Evolutionary conservation across 2,329 filamentous ascomycete genomes (phyloP).

Genomic region (Pseudogymnoascus sp.): DNA sequence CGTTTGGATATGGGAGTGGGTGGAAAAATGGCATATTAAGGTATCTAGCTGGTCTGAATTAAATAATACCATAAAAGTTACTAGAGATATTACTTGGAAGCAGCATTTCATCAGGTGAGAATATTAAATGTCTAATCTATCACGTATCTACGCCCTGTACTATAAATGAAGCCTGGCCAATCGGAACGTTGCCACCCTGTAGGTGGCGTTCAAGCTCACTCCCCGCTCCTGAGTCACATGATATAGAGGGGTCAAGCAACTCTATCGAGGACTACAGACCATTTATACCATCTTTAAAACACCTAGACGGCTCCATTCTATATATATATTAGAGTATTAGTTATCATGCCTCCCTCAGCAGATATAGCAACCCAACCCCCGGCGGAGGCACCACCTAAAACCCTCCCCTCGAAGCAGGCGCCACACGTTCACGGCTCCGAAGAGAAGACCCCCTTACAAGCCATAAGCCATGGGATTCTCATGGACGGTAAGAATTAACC

Average conservation of each 20-base stretch:
- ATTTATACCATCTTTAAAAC: background rate
- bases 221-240: background rate
- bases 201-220: background rate
- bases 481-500: slow-evolving; percentile 18
- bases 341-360: background rate
- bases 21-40: background rate
- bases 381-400: background rate
- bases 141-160: background rate
- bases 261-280: background rate
- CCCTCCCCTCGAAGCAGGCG: background rate
- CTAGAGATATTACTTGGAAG: background rate
- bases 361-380: background rate
- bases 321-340: background rate
- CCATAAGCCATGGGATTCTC: slow-evolving; percentile 27
- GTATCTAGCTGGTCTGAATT: background rate
- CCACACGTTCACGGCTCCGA: slow-evolving; percentile 11
- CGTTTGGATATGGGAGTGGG: background rate
- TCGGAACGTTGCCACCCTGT: background rate
- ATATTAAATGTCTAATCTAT: background rate
- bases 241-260: background rate
- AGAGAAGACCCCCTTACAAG: slow-evolving; percentile 27
- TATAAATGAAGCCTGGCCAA: background rate
- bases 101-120: background rate
- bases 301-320: background rate
- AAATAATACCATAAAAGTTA: background rate